Base-by-base conservation (phyloP, 192 early-diverging fungal species). In the Gonapodya sp. region DNA sequence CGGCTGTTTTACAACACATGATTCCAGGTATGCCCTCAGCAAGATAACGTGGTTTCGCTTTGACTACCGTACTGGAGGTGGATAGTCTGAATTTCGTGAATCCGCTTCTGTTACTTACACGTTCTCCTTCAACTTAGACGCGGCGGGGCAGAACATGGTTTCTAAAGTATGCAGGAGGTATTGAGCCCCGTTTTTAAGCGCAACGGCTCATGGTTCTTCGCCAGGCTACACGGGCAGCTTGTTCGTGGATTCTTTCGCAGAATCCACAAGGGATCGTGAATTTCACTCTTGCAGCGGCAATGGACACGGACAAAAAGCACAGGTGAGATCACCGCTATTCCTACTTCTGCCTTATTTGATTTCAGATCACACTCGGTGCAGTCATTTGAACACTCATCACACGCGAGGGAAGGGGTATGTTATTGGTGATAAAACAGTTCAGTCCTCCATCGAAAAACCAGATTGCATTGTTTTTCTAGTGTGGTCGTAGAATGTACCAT, bases 281-380 rank as follows among this genome's bases (percentile, higher is more conserved):
- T 30, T 72, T 72, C 64, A 72, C 64, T 16, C 64, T 72, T 16
- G 64, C 64, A 30, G 64, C 64, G 16, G 30, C 16, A 18, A 72
- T 72, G 64, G 64, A 72, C 64, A 72, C 64, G 64, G 64, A 72
- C 64, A 72, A 72, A 30, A 72, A 72, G 64, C 64, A 72, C 64
- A 18, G 16, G 64, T n/a, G n/a, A n/a, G n/a, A n/a, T n/a, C n/a
- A n/a, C n/a, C n/a, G n/a, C n/a, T n/a, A n/a, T n/a, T n/a, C n/a
- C n/a, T n/a, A n/a, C n/a, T n/a, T n/a, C n/a, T n/a, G n/a, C n/a
- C n/a, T n/a, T n/a, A n/a, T n/a, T n/a, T n/a, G n/a, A n/a, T n/a
- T n/a, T n/a, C n/a, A n/a, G n/a, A n/a, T n/a, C n/a, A n/a, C n/a
- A n/a, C n/a, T n/a, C n/a, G n/a, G n/a, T n/a, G n/a, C n/a, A n/a